Percentiles rank a stretch among this genome's conserved stretches.
phyloP scores from a whole-genome alignment of 805 yeast genomes.

The Teunomyces lycoperdinae region DNA sequence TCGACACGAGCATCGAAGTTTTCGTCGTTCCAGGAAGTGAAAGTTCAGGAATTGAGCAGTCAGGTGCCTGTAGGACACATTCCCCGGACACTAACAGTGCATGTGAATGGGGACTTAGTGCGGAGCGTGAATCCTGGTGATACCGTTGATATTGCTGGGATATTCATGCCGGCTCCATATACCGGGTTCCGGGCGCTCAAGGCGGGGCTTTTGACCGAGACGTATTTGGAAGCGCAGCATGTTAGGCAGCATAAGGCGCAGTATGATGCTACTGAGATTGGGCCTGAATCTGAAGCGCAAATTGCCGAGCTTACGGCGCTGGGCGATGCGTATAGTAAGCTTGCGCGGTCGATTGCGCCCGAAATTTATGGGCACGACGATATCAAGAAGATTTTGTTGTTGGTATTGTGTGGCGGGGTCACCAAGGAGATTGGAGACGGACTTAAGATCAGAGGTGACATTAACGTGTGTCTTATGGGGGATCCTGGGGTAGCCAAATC shows the following conservation, averaged over 20 bases:
- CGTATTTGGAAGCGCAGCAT: slow-evolving; percentile 84
- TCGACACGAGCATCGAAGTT: slow-evolving; percentile 96
- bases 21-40: slow-evolving; percentile 91
- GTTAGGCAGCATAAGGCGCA: slow-evolving; percentile 86
- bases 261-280: slow-evolving; percentile 63
- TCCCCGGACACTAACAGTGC: slow-evolving; percentile 82
- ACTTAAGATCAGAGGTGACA: slow-evolving; percentile 95
- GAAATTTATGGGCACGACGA: slow-evolving; percentile 94
- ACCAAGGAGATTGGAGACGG: slow-evolving; percentile 95
- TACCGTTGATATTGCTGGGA: slow-evolving; percentile 87
- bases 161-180: slow-evolving; percentile 90
- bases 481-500: slow-evolving; percentile 99
- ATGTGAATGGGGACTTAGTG: slow-evolving; percentile 89
- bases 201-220: slow-evolving; percentile 93
- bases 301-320: slow-evolving; percentile 53
- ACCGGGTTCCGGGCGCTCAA: slow-evolving; percentile 90
- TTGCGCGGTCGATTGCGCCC: slow-evolving; percentile 92
- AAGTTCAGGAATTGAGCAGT: slow-evolving; percentile 88
- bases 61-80: slow-evolving; percentile 99
- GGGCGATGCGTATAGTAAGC: slow-evolving; percentile 74
- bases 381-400: slow-evolving; percentile 83
- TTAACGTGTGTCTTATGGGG: slow-evolving; percentile 94
- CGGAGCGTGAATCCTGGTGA: slow-evolving; percentile 92
- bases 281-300: slow-evolving; percentile 52
- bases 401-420: slow-evolving; percentile 91